phyloP scores from a whole-genome alignment of 2,329 filamentous ascomycete species.

The Leptographium radiaticola region DNA sequence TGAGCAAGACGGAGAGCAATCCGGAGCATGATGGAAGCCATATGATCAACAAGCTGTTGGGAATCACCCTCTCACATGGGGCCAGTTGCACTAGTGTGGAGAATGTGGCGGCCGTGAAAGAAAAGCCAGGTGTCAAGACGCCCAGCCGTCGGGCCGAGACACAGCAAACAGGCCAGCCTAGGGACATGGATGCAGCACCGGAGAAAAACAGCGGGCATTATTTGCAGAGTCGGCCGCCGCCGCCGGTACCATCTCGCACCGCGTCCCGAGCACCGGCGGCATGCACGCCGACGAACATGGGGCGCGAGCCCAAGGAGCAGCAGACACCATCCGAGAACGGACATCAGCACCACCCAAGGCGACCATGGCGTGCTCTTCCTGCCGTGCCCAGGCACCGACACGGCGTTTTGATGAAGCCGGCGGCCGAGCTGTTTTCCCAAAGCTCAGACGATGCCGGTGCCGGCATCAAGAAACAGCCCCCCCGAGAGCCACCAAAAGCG shows the following conservation, averaged over 20 bases:
- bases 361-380: slow-evolving; percentile 34
- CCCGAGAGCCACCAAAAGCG: slow-evolving; percentile 13
- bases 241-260: neutral
- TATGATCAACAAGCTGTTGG: slow-evolving; percentile 48
- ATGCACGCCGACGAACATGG: too few relatives aligned
- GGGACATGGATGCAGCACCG: neutral
- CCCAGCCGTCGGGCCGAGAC: slow-evolving; percentile 42
- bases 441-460: neutral
- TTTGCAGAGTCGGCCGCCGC: neutral
- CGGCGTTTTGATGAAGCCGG: slow-evolving; percentile 27
- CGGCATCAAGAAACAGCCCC: slow-evolving; percentile 12
- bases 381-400: slow-evolving; percentile 44
- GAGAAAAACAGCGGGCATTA: neutral
- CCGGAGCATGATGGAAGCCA: neutral
- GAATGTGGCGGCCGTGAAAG: slow-evolving; percentile 66
- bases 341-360: slow-evolving; percentile 8
- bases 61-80: slow-evolving; percentile 54
- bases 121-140: slow-evolving; percentile 72
- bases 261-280: neutral
- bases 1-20: neutral
- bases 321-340: neutral
- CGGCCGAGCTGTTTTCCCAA: neutral
- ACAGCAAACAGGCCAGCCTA: neutral
- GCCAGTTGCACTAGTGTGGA: slow-evolving; percentile 63
- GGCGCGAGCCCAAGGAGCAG: neutral